Evolutionary conservation across 1,284 basidiomycete genomes (phyloP), one percentile per base, ranked within the genome.

Genomic region (Inonotus obliquus): DNA sequence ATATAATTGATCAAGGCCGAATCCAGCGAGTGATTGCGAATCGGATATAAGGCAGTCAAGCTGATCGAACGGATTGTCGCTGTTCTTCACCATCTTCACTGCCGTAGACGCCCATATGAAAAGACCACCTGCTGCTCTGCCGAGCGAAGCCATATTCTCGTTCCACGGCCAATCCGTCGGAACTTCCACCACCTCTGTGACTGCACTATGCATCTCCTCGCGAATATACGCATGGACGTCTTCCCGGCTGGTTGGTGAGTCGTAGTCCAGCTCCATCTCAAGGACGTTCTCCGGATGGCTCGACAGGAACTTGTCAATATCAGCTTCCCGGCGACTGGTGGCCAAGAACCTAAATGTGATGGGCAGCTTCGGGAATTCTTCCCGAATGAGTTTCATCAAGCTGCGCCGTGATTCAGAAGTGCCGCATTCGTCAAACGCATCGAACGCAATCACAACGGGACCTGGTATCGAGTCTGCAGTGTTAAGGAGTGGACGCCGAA

Each of bases 361-460:
- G 13, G 55, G 55, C 7, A 57, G 39, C 4, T 23, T 47, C 21
- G 55, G 45, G 21, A 45, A n/a, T 27, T 32, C 41, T 9, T 45
- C 4, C 2, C 37, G 39, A 17, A 57, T 25, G 14, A 45, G 55
- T 4, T 35, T 7, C 1, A 57, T 32, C 13, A 57, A 25, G 7
- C 21, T 44, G 4, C 19, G 23, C 29, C 55, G 55, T 14, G 23
- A 35, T 13, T 38, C 47, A 1, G 45, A 2, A 4, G 25, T 51
- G 2, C 48, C 57, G 32, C 57, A 59, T 25, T 59, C 57, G 25
- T 59, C 57, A 17, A 59, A 35, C 6, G 45, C 57, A 29, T 38
- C 35, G 39, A 55, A 35, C n/a, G 27, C 54, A 21, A 78, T 72
- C 54, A 78, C 68, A 37, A 75, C 68, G 4, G 75, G 70, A 2